Evolutionary conservation across 1,139 yeast genomes (phyloP), one percentile per base, ranked within the genome.

Genomic region (Protomyces arabidopsidicola): DNA sequence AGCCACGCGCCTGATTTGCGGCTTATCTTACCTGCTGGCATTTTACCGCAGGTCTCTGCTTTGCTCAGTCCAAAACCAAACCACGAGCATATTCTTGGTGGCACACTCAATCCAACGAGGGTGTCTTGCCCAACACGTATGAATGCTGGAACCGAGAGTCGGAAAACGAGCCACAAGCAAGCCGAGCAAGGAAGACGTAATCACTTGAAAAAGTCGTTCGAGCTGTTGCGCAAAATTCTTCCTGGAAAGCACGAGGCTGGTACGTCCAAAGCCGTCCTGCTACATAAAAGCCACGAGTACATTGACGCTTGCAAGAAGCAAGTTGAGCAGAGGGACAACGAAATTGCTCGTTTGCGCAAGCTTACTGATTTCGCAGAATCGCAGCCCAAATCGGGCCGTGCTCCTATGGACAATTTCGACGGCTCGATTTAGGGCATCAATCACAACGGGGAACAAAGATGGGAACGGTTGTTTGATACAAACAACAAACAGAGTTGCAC

Each of bases 151-250:
- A 68, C 77, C 64, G 75, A 78, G 18, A 74, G 76, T 27, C 78
- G 78, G 68, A 74, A 78, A 60, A 87, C 93, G 3, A 85, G 88
- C 31, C 98, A 93, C 75, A 91, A 93, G 72, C 80, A 89, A 34
- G 98, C 98, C 0, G 98, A 93, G 75, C 97, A 93, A 75, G 98
- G 96, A 10, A 80, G 98, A 66, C 82, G 98, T 70, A 90, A 91
- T 74, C 79, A 98, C 68, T 87, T 93, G 86, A 93, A 93, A 22
- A 56, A 58, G 35, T 51, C 52, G n/a, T 58, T 58, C 16, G 62
- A 58, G 27, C 34, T 34, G 34, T 31, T 58, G 16, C 55, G 62
- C 34, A 58, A 48, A 14, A 58, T 58, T 8, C 52, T 58, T 6
- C 62, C 62, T 12, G 62, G 52, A 10, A 8, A 50, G 18, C 62